Evolutionary conservation across 805 yeast genomes (phyloP).

Genomic region (Blastobotrys muscicola): DNA sequence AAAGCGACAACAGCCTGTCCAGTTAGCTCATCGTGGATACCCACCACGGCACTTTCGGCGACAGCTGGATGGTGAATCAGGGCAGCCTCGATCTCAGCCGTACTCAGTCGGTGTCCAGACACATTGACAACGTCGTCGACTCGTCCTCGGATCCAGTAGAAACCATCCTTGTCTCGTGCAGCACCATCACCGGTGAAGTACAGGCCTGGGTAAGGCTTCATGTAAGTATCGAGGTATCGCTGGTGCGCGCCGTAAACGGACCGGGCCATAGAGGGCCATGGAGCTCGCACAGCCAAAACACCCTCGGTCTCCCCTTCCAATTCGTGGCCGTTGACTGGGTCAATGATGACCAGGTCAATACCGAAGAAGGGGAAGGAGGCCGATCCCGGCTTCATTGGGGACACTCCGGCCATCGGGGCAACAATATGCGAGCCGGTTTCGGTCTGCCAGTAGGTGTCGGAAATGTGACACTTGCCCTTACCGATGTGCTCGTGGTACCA

Average conservation of each 20-base stretch:
- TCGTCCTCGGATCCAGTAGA: slow-evolving; percentile 96
- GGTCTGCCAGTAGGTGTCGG: slow-evolving; percentile 98
- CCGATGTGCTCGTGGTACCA: slow-evolving; percentile 96
- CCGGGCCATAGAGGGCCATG: slow-evolving; percentile 99
- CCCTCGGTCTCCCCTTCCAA: slow-evolving; percentile 87
- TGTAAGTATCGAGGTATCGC: slow-evolving; percentile 83
- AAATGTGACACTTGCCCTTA: slow-evolving; percentile 76
- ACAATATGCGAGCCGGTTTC: slow-evolving; percentile 95
- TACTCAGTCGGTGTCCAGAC: slow-evolving; percentile 95
- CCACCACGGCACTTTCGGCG: slow-evolving; percentile 95
- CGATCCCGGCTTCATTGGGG: slow-evolving; percentile 94
- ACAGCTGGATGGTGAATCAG: slow-evolving; percentile 69
- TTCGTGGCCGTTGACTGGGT: slow-evolving; percentile 85
- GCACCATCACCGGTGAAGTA: slow-evolving; percentile 99
- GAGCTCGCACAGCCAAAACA: slow-evolving; percentile 76
- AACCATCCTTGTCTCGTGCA: slow-evolving; percentile 93
- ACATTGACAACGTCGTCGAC: slow-evolving; percentile 98
- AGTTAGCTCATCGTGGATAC: slow-evolving; percentile 87
- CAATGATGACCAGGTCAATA: slow-evolving; percentile 80
- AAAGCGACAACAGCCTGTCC: slow-evolving; percentile 97
- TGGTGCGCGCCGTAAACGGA: slow-evolving; percentile 83
- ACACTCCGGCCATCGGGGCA: slow-evolving; percentile 89
- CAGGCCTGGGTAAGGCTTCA: slow-evolving; percentile 85
- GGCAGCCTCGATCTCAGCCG: slow-evolving; percentile 96
- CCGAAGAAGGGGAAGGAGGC: slow-evolving; percentile 97